Conservation (phyloP, 306 rosid species). For the Biancaea sappan region DNA sequence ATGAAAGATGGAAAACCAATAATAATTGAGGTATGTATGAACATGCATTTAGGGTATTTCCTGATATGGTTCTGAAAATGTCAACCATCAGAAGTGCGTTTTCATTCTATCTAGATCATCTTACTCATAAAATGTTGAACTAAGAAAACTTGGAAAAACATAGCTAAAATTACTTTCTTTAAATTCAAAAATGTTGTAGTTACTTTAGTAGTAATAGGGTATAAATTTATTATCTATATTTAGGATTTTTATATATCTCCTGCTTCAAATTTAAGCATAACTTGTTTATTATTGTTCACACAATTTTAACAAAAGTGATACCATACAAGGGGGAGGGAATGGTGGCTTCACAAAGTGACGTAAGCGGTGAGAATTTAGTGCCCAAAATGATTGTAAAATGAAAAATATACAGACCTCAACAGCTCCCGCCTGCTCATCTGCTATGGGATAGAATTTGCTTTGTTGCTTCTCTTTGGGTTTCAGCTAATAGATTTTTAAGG, state of each 20-base stretch:
- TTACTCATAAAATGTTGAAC: neutral
- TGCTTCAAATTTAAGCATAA: neutral
- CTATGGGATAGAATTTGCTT: no score
- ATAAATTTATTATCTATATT: neutral
- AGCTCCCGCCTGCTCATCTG: no score
- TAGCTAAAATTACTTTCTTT: neutral
- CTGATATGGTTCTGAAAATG: conserved; percentile 4
- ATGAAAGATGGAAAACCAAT: conserved; percentile 99
- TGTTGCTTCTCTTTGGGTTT: no score
- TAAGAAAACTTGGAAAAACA: neutral
- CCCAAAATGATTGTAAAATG: neutral
- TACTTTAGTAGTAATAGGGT: neutral
- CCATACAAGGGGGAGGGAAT: no score
- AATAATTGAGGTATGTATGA: conserved; percentile 76
- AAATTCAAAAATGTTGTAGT: neutral
- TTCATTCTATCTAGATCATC: neutral
- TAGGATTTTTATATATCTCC: neutral
- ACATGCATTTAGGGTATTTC: conserved; percentile 10
- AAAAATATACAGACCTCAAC: neutral
- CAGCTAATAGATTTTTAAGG: no score
- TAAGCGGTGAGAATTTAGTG: no score
- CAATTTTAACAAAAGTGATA: neutral
- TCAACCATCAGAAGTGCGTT: neutral
- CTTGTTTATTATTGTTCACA: neutral
- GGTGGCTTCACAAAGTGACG: no score